Base-by-base conservation (phyloP, 2,329 filamentous ascomycete genomes). In the Trichophyton schoenleinii region DNA sequence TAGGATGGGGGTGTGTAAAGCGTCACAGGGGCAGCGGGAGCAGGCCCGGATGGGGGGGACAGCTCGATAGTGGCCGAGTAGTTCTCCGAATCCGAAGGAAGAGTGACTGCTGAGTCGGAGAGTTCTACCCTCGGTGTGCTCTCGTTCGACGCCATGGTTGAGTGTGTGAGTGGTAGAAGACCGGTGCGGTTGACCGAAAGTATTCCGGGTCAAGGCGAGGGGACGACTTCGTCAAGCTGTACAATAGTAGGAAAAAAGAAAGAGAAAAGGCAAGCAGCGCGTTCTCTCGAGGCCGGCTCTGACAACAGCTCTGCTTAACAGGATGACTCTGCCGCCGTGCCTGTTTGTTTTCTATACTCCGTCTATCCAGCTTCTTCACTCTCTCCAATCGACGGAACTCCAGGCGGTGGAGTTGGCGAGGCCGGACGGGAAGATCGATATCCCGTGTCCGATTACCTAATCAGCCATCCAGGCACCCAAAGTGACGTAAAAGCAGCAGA, bases 1-100 rank as follows among this genome's bases (percentile, higher is more conserved):
- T 95, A 69, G 0, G 91, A 95, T 1, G 94, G 91, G 2, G 91
- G 90, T 66, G 85, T 85, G 81, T 97, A 99, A 55, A 97, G 82
- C 57, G 95, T 86, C 68, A 96, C 75, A 31, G 74, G 70, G 49
- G 76, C 71, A 67, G 72, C 70, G 42, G 73, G 68, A 49, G 72
- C 67, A 60, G 74, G 70, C 64, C 64, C 52, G 49, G 72, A 66
- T 42, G 72, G 64, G 18, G 70, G 68, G 7, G 70, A 67, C 15
- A 71, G 61, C 53, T 75, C 73, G 61, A 74, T 69, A 66, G 74
- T 71, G 63, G 75, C 66, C 4, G 76, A 77, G 66, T 78, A 78
- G 66, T 74, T 75, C 65, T 78, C 76, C 25, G 76, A 78, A 64
- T 78, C 76, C n/a, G 76, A 78, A 57, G 75, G 76, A 58, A 78